Evolutionary conservation across 176 grass and related monocot genomes (phyloP), one percentile per base, ranked within the genome.

Genomic region (Juncus effusus): DNA sequence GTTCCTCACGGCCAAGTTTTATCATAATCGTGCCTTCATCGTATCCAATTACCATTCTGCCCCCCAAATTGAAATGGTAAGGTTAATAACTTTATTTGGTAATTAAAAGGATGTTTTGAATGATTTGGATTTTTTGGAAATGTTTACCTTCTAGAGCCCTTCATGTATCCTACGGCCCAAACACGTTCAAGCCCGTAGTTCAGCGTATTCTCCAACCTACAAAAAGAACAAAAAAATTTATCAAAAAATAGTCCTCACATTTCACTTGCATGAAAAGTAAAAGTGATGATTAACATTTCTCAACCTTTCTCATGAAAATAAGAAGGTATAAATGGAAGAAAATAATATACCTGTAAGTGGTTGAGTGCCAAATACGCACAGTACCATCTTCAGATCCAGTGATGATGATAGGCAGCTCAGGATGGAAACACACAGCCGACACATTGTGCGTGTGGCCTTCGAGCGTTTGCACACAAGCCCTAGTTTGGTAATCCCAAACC

Each of bases 401-500:
- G 84, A 97, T 76, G 66, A 97, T 97, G 64, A 97, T 97, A 62
- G 94, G 94, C 77, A 97, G 94, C 69, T 97, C 94, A 5, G 94
- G 94, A 76, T 97, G 94, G 63, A 97, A 97, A 79, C 88, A 92
- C 42, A 93, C 94, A 75, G 94, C 94, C 72, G 94, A 92, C 80
- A 97, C 82, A 63, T 97, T 97, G 47, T 97, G 94, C 11, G 88
- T 97, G 77, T 97, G 94, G 7, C 94, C 88, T 84, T 97, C 94
- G 69, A 97, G 94, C 28, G 94, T 97, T 80, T 97, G 88, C 67
- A 97, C 94, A 70, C 94, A 97, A 53, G 88, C 91, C 72, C 91
- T 97, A 45, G 94, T 93, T 92, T 97, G 94, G 63, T 97, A 97
- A 65, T 97, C 94, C 94, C 94, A 97, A 51, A 92, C 88, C 94